Base-by-base conservation (phyloP, 2,329 filamentous ascomycete genomes). In the Pyrenophora teres region DNA sequence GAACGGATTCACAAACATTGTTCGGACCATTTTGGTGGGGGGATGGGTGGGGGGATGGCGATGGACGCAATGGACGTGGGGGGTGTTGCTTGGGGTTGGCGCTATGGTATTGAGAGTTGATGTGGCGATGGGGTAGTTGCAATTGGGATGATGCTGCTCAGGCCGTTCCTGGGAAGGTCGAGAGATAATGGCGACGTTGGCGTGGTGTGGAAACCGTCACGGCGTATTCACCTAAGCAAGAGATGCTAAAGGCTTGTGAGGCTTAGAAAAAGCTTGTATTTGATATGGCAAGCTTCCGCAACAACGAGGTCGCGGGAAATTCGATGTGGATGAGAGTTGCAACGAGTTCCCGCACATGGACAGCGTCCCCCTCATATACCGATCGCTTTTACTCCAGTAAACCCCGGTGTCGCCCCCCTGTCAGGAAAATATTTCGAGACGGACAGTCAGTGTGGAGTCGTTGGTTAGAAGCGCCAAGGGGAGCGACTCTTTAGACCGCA, bases 1-100 rank as follows among this genome's bases (percentile, higher is more conserved):
- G 70, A 83, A 82, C 1, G 79, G 80, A 57, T 80, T 76, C 33
- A 72, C 74, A 50, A 80, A 70, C 52, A 76, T 67, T 27, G 59
- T 64, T 40, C 59, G 61, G 45, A 67, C 64, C 74, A 78, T 77
- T 2, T 59, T 71, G 61, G 56, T 42, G 59, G 50, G 52, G 45
- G 36, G 53, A 45, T 40, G 42, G 42, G 42, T 44, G 46, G 13
- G 51, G 43, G 41, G 40, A 30, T 27, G 38, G 42, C 36, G 19
- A 42, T 36, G 33, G 47, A 32, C n/a, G 16, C 13, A 27, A 16
- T 40, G 56, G 36, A 36, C 46, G 44, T 42, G 19, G 4, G 42
- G 16, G 3, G 50, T 55, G 56, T 45, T 51, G 58, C 57, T 54
- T 55, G 56, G 50, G 52, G 27, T 40, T 42, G 48, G 54, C 31